Percentiles rank a stretch among this genome's conserved stretches.
Conservation (phyloP, 2,329 filamentous ascomycete genomes). For the Fusarium tuaranense region DNA sequence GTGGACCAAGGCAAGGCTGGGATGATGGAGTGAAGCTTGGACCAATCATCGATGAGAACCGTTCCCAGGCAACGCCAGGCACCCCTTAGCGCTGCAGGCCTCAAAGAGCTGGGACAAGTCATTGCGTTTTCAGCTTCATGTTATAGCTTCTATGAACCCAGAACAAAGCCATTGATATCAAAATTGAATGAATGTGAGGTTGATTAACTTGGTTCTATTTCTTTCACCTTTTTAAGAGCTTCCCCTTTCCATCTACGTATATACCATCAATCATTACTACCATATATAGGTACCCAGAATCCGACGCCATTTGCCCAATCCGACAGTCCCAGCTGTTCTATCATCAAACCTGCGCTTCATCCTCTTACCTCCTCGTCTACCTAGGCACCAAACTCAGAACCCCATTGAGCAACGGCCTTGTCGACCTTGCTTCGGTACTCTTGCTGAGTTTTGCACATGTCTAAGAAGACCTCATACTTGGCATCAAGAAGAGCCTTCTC, state of each 20-base stretch:
- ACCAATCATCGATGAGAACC: slow-evolving; percentile 46
- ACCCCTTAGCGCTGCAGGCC: slow-evolving; percentile 7
- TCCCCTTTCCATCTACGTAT: slow-evolving; percentile 11
- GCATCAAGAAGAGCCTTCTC: slow-evolving; percentile 85
- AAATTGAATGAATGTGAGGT: neutral
- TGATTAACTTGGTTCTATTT: slow-evolving; percentile 21
- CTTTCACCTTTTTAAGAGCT: slow-evolving; percentile 16
- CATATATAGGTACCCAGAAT: slow-evolving; percentile 1
- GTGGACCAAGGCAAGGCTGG: slow-evolving; percentile 42
- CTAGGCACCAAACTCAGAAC: slow-evolving; percentile 44
- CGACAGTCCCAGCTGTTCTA: slow-evolving; percentile 15
- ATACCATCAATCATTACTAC: slow-evolving; percentile 25
- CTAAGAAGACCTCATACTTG: slow-evolving; percentile 96
- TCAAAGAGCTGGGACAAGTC: slow-evolving; percentile 5
- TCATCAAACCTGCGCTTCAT: neutral
- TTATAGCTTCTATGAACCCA: neutral
- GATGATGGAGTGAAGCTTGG: slow-evolving; percentile 47
- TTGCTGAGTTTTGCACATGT: slow-evolving; percentile 89
- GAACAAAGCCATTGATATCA: neutral
- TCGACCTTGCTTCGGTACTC: slow-evolving; percentile 85
- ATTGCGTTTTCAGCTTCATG: slow-evolving; percentile 1
- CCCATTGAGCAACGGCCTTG: slow-evolving; percentile 60
- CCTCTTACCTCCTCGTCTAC: neutral
- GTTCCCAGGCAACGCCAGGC: slow-evolving; percentile 34
- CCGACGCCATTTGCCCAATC: slow-evolving; percentile 26